A percentile compares a stretch with the other conserved stretches of the same genome.
These are phyloP conservation scores for Phytophthora hibernalis DNA, from an alignment of 352 stramenopile species.

Conservation along the genomic window DNA sequence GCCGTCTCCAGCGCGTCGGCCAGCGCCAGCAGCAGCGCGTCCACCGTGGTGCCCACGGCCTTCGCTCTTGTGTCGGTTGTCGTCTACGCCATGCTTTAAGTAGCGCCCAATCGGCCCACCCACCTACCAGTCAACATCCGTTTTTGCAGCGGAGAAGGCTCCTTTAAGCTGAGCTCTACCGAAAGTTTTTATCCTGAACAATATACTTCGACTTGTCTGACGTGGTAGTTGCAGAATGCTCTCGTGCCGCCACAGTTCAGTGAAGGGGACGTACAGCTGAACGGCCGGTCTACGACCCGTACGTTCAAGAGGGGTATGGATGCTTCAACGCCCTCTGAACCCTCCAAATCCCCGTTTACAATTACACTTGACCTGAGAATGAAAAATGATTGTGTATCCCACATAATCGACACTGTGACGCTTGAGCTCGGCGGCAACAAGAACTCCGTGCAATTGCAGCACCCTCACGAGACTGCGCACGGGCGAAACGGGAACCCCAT, in stretches of 20 bases:
- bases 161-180: conserved; percentile 5
- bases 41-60: conserved; percentile 30
- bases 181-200: conserved; percentile 28
- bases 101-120: conserved; percentile 10
- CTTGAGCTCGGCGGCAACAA: conserved; percentile 53
- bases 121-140: conserved; percentile 1
- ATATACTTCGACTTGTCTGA: conserved; percentile 35
- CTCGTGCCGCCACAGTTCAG: no score
- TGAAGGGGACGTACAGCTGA: no score
- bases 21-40: conserved; percentile 36
- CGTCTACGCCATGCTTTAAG: conserved; percentile 51
- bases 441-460: conserved; percentile 53
- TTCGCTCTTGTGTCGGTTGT: conserved; percentile 36
- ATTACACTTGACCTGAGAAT: no score
- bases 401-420: no score
- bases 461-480: conserved; percentile 62
- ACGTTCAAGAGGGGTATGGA: no score
- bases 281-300: no score
- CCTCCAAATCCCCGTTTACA: no score
- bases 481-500: conserved; percentile 43
- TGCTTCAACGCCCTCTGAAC: no score
- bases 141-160: conserved; percentile 4
- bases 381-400: no score
- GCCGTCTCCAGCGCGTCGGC: conserved; percentile 18
- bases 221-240: not conserved